A percentile compares a stretch with the other conserved stretches of the same genome.
phyloP scores from a whole-genome alignment of 306 rosid genomes.

The Hippophae gyantsensis region DNA sequence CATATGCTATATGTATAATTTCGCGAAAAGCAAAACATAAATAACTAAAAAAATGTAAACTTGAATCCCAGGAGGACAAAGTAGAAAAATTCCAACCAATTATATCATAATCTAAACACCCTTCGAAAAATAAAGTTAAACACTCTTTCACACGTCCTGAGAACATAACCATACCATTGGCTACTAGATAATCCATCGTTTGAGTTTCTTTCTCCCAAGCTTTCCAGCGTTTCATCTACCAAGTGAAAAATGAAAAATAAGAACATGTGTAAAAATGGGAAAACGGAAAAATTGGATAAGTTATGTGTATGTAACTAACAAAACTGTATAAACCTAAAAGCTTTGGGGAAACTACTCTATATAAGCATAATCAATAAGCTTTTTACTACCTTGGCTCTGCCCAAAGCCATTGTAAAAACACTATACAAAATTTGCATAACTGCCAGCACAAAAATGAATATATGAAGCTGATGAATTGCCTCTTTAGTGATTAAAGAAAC shows the following conservation, averaged over 20 bases:
- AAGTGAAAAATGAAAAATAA: neutral
- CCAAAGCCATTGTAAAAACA: conserved; percentile 29
- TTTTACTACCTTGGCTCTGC: conserved; percentile 29
- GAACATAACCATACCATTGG: conserved; percentile 26
- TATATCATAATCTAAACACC: no score
- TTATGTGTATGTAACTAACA: neutral
- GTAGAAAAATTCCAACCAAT: no score
- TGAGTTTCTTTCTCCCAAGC: conserved; percentile 38
- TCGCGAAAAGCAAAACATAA: no score
- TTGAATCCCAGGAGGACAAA: no score
- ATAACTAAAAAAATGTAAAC: no score
- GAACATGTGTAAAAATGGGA: neutral
- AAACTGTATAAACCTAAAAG: neutral
- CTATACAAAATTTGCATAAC: conserved; percentile 32
- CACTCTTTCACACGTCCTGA: neutral
- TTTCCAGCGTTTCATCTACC: conserved; percentile 32
- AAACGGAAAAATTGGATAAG: no score
- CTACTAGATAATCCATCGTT: conserved; percentile 33
- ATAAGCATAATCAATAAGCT: neutral
- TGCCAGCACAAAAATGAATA: conserved; percentile 30
- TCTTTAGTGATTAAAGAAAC: conserved; percentile 21
- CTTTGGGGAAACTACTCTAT: neutral
- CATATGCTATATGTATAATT: no score
- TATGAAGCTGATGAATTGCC: conserved; percentile 32
- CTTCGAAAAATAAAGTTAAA: no score